Conservation (phyloP, 768 basidiomycete genomes). For the Harrya chromipes region DNA sequence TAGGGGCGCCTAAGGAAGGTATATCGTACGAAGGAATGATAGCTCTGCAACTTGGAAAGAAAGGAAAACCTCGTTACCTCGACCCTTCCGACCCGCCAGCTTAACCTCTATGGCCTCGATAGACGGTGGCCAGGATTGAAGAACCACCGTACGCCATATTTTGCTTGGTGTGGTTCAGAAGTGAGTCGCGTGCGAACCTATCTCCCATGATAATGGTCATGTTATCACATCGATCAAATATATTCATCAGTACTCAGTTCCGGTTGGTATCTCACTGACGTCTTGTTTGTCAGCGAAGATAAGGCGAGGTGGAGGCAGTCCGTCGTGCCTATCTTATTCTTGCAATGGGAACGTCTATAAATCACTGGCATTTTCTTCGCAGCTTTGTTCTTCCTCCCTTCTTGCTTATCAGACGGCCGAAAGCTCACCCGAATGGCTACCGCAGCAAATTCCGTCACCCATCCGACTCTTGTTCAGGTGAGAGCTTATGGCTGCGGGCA, state of each 20-base stretch:
- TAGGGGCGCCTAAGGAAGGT: no score
- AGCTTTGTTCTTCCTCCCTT: neutral
- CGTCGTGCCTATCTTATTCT: neutral
- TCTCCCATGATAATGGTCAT: slow-evolving; percentile 7
- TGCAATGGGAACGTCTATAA: neutral
- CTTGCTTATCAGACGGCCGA: neutral
- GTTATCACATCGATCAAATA: slow-evolving; percentile 6
- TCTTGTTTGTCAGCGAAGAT: slow-evolving; percentile 4
- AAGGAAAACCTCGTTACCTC: no score
- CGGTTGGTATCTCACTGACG: neutral
- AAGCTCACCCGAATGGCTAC: slow-evolving; percentile 47
- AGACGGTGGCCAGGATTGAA: no score
- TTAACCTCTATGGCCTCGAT: no score
- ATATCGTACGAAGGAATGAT: no score
- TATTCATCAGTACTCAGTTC: neutral
- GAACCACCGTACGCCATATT: no score
- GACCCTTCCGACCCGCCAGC: no score
- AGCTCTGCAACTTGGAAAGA: no score
- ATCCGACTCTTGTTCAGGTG: slow-evolving; percentile 59
- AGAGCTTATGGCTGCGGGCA: slow-evolving; percentile 3
- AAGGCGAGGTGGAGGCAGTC: slow-evolving; percentile 5
- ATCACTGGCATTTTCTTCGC: neutral
- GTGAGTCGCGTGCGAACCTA: slow-evolving; percentile 1
- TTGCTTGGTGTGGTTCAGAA: neutral
- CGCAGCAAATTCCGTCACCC: slow-evolving; percentile 54